Evolutionary conservation across 768 basidiomycete genomes (phyloP), one percentile per base, ranked within the genome.

Genomic region (Mycena floridula): DNA sequence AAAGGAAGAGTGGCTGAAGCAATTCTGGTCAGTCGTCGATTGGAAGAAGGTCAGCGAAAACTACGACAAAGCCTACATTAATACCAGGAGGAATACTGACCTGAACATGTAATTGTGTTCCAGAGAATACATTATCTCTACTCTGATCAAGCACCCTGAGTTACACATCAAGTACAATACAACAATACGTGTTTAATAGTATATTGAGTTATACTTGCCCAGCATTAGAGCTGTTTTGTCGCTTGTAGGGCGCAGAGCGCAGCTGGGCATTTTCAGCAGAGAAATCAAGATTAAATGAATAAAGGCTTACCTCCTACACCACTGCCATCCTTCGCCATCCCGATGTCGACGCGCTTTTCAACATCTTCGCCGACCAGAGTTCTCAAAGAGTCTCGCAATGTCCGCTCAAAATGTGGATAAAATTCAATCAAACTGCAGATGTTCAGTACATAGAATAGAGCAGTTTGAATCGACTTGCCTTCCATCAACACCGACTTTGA

Each of bases 281-380:
- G 7, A 11, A 42, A 52, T 37, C 46, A 37, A 47, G 30, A 49
- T 37, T 38, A 28, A 15, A 13, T 46, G 30, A 23, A 16, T 37
- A 30, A 25, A 45, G 26, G 62, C 86, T 67, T 62, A 96, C 94
- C 95, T 58, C 96, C 96, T 32, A 93, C 92, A 27, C 95, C 96
- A 56, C 90, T 94, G 11, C 96, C 96, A 54, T 99, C 96, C 63
- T 96, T 98, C 4, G 96, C 96, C 59, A 98, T 60, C 27, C 91
- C 95, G 54, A 98, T 88, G 40, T 84, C 75, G 1, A 96, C 81
- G 24, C 80, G 70, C 55, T 79, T 71, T 68, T 94, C 91, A 6
- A 88, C 81, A 25, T 88, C 81, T 30, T 77, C 69, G 2, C 95
- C 95, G 3, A 98, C 79, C 18, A 98, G 58, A 3, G 66, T 59